Base-by-base conservation (phyloP, 2,329 filamentous ascomycete species). In the Sordariomycetes sp. region DNA sequence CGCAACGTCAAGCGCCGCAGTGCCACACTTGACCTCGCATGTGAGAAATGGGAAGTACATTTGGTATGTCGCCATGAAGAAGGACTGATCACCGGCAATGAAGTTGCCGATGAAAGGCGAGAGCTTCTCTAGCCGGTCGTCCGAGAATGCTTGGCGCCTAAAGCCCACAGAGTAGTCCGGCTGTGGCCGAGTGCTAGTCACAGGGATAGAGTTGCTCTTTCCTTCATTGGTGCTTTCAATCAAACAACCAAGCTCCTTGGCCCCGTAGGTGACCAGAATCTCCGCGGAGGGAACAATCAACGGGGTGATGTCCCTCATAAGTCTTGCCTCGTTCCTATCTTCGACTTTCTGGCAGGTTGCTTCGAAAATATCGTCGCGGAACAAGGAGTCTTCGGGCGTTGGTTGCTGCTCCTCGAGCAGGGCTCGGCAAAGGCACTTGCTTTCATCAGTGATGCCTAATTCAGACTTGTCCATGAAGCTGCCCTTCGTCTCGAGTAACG, bases 41-140 rank as follows among this genome's bases (percentile, higher is more conserved):
- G 59, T 59, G 0, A 72, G 48, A 40, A 70, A 72, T 3, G 64
- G 64, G 40, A 72, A 68, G 49, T 61, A 64, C 49, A 67, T 65
- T 5, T 58, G 46, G 34, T 51, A 59, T 11, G 59, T 68, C n/a
- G 47, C 57, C 48, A 63, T 60, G 37, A 68, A 66, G 40, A 45
- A 56, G 17, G 54, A 67, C 34, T 42, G 43, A n/a, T n/a, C n/a
- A n/a, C n/a, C n/a, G n/a, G n/a, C n/a, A n/a, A n/a, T n/a, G n/a
- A n/a, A n/a, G n/a, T 59, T 40, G 36, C 53, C 47, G 34, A 59
- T 44, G 27, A 55, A 58, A 6, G 57, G 55, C 15, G 42, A 31
- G 8, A 68, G 43, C 47, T 59, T 68, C 11, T 45, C 26, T 5
- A 64, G 53, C 43, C 68, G 61, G 8, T 58, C 49, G 0, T 57